phyloP scores from a whole-genome alignment of 1,139 yeast species.

The Magnusiomyces sp. region DNA sequence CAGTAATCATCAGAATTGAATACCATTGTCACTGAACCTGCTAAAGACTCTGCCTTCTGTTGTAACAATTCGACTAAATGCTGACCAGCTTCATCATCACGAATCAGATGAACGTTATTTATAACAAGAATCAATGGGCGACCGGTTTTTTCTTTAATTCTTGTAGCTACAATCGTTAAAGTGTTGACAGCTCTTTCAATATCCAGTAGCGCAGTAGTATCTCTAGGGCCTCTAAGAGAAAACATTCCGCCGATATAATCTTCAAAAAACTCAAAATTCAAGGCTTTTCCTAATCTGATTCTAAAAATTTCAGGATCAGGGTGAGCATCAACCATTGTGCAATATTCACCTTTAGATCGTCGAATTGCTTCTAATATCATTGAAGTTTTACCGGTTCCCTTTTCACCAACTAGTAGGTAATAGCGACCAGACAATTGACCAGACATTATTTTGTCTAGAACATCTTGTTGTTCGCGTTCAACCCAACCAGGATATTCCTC shows the following conservation, averaged over 20 bases:
- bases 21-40: constrained; percentile 67
- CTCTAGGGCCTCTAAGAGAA: constrained; percentile 79
- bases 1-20: constrained; percentile 83
- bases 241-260: constrained; percentile 78
- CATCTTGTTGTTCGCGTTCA: constrained; percentile 57
- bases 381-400: constrained; percentile 81
- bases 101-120: constrained; percentile 66
- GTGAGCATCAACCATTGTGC: constrained; percentile 72
- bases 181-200: constrained; percentile 76
- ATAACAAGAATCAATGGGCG: constrained; percentile 62
- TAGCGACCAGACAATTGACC: constrained; percentile 63
- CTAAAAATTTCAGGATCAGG: constrained; percentile 81
- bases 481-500: constrained; percentile 34
- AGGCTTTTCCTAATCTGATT: constrained; percentile 65
- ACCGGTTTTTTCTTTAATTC: constrained; percentile 33
- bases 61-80: constrained; percentile 69
- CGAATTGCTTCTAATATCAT: constrained; percentile 63
- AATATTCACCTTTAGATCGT: constrained; percentile 54
- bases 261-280: constrained; percentile 66
- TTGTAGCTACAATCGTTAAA: constrained; percentile 62
- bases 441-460: constrained; percentile 55
- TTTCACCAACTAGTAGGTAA: constrained; percentile 68
- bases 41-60: constrained; percentile 71
- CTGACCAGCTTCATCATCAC: constrained; percentile 60
- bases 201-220: constrained; percentile 72